These are phyloP conservation scores for Suhomyces pyralidae DNA, from an alignment of 805 yeast species.

Conservation along the genomic window DNA sequence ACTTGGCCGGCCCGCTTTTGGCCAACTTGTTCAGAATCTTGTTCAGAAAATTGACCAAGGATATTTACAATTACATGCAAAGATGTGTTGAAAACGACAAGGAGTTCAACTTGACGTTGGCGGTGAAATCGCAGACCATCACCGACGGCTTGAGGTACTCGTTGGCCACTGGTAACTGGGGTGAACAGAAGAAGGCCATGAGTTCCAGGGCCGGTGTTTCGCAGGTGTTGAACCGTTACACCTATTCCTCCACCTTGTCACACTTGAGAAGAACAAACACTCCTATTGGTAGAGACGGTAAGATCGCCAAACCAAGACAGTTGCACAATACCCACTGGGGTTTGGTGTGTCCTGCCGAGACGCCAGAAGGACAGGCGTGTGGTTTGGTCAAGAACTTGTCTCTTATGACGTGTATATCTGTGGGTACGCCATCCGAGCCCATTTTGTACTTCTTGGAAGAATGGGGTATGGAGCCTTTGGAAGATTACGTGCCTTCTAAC, in stretches of 20 bases:
- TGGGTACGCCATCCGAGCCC: slow-evolving; percentile 96
- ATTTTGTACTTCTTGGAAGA: slow-evolving; percentile 90
- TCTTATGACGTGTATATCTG: slow-evolving; percentile 95
- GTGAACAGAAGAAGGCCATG: slow-evolving; percentile 99
- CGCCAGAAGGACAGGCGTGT: slow-evolving; percentile 99
- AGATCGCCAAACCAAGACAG: slow-evolving; percentile 98
- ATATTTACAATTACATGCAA: slow-evolving; percentile 97
- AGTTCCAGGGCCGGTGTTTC: slow-evolving; percentile 98
- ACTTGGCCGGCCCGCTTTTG: slow-evolving; percentile 95
- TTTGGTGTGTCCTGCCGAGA: slow-evolving; percentile 98
- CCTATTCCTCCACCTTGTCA: slow-evolving; percentile 96
- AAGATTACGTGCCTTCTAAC: slow-evolving; percentile 90
- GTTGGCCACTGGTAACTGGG: slow-evolving; percentile 99
- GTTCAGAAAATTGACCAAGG: slow-evolving; percentile 92
- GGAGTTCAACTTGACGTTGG: slow-evolving; percentile 93
- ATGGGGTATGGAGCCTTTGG: slow-evolving; percentile 99
- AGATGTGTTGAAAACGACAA: slow-evolving; percentile 97
- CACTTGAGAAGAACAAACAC: slow-evolving; percentile 99
- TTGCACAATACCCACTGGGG: slow-evolving; percentile 99
- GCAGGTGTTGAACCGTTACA: slow-evolving; percentile 95
- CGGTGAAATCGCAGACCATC: slow-evolving; percentile 94
- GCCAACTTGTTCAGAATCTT: slow-evolving; percentile 93
- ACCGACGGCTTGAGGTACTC: slow-evolving; percentile 97
- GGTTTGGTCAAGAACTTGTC: slow-evolving; percentile 97
- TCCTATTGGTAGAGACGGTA: slow-evolving; percentile 99